phyloP scores from a whole-genome alignment of 352 stramenopile species.

The Phytophthora fragariaefolia region DNA sequence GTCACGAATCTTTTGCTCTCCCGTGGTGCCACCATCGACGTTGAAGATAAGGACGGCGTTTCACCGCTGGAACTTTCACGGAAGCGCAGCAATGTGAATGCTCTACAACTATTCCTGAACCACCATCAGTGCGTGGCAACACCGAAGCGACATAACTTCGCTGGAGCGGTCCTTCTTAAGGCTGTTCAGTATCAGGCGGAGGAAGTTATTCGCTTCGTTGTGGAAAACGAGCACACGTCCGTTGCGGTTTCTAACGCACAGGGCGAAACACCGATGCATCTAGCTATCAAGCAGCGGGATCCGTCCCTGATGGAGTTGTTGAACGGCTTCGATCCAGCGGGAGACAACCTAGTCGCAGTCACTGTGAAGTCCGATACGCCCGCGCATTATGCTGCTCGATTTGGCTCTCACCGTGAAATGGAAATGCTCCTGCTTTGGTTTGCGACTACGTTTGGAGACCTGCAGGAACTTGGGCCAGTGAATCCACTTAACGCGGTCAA shows the following conservation, averaged over 20 bases:
- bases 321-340: slow-evolving; percentile 18
- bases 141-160: slow-evolving; percentile 23
- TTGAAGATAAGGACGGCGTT: slow-evolving; percentile 16
- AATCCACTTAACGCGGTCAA: slow-evolving; percentile 25
- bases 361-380: slow-evolving; percentile 10
- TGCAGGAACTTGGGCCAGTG: not conserved
- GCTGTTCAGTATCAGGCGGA: slow-evolving; percentile 12
- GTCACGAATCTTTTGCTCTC: slow-evolving; percentile 35
- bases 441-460: slow-evolving; percentile 15
- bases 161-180: slow-evolving; percentile 12
- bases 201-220: slow-evolving; percentile 18
- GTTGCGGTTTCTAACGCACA: slow-evolving; percentile 2
- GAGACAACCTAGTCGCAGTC: slow-evolving; percentile 3
- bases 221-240: slow-evolving; percentile 32
- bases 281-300: slow-evolving; percentile 14
- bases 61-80: slow-evolving; percentile 16
- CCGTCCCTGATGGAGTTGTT: slow-evolving; percentile 23
- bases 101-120: slow-evolving; percentile 42
- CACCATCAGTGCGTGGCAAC: slow-evolving; percentile 34
- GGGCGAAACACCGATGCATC: slow-evolving; percentile 32
- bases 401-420: slow-evolving; percentile 16
- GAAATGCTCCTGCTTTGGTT: slow-evolving; percentile 26
- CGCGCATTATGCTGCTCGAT: slow-evolving; percentile 27
- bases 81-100: slow-evolving; percentile 15
- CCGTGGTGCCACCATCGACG: slow-evolving; percentile 24